A percentile compares a stretch with the other conserved stretches of the same genome.
Evolutionary conservation across 495 filamentous ascomycete genomes (phyloP).

Genomic region (Penicillium bovifimosum): DNA sequence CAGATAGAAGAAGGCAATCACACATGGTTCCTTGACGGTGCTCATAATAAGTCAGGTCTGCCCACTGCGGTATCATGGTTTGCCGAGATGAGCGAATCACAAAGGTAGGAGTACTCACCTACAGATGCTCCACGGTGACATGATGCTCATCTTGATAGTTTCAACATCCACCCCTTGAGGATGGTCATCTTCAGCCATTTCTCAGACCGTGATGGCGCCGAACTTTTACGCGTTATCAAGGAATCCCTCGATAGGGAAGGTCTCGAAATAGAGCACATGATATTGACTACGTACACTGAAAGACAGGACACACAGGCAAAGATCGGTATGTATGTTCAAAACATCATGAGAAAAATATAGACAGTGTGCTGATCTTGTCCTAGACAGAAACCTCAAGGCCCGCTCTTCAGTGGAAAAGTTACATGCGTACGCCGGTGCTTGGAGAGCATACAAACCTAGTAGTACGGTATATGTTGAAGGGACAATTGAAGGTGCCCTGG

Average conservation of each 20-base stretch:
- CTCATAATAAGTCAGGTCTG: neutral
- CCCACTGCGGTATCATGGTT: neutral
- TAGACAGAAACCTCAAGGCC: neutral
- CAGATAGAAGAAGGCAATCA: neutral
- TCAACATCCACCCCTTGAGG: neutral
- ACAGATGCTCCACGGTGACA: neutral
- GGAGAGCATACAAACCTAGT: neutral
- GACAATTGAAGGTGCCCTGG: neutral
- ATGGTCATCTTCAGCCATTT: neutral
- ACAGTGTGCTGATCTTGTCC: neutral
- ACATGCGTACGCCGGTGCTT: neutral
- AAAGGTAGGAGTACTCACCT: neutral
- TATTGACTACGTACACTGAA: neutral
- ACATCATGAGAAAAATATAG: neutral
- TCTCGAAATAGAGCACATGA: neutral
- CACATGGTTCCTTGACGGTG: neutral
- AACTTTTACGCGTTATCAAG: neutral
- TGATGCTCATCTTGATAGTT: neutral
- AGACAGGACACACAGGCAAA: neutral
- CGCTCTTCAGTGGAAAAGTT: neutral
- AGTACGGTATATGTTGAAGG: neutral
- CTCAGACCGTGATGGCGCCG: neutral
- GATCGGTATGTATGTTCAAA: neutral
- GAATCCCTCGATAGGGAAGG: neutral
- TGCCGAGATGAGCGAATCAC: neutral